Evolutionary conservation across 495 filamentous ascomycete genomes (phyloP), one percentile per base, ranked within the genome.

Genomic region (Penicillium verhagenii): DNA sequence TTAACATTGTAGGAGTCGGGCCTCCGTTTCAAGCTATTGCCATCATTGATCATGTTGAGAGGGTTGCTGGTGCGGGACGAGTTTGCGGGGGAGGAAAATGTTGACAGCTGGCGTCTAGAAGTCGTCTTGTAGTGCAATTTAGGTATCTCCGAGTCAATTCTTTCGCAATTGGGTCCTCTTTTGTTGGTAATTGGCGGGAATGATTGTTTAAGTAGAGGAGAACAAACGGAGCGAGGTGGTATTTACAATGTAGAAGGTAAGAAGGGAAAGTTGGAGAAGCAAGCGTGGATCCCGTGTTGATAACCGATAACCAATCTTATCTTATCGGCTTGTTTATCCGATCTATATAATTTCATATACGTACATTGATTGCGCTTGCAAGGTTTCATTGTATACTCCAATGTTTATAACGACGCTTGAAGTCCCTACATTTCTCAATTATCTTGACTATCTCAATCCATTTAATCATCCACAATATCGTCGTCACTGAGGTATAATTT

Each of bases 401-500:
- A n/a, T n/a, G n/a, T n/a, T n/a, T n/a, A n/a, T n/a, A n/a, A n/a
- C n/a, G n/a, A n/a, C n/a, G n/a, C n/a, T n/a, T n/a, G n/a, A n/a
- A n/a, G n/a, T n/a, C n/a, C n/a, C n/a, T n/a, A n/a, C n/a, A n/a
- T n/a, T n/a, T n/a, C n/a, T n/a, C n/a, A n/a, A n/a, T n/a, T 40
- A 31, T 31, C 6, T 31, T 31, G 28, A 31, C n/a, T n/a, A 31
- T 31, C 28, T 2, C n/a, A 21, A 38, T 38, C 21, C 3, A n/a
- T n/a, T n/a, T 14, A 52, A 65, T 87, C 83, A 73, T 97, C 93
- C 70, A 92, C 91, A 71, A 98, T 97, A 79, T 98, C 94, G 77
- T 98, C 94, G 67, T 97, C 93, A 63, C 87, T 91, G 39, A 97
- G 73, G 49, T 92, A 82, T 53, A 96, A 66, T 47, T 84, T 86